phyloP scores from a whole-genome alignment of 495 filamentous ascomycete species.

The Lineolata rhizophorae region DNA sequence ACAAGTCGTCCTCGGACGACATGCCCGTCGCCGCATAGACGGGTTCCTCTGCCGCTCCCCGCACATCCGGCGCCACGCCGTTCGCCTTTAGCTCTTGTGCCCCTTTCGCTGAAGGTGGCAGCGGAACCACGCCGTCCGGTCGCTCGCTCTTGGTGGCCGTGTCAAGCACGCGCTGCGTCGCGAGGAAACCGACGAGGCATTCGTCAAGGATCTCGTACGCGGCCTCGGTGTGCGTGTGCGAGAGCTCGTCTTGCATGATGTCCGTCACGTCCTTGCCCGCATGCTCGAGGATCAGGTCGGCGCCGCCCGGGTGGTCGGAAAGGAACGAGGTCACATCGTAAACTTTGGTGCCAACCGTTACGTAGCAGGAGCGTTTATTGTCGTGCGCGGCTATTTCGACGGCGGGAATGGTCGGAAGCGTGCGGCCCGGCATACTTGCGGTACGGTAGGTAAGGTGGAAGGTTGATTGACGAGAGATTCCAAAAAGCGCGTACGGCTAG shows the following conservation, averaged over 20 bases:
- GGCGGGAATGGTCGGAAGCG: constrained; percentile 54
- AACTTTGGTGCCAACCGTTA: constrained; percentile 71
- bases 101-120: constrained; percentile 21
- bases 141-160: constrained; percentile 22
- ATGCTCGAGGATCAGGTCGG: constrained; percentile 72
- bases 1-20: constrained; percentile 67
- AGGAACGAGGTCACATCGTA: constrained; percentile 89
- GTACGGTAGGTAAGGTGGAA: no score
- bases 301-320: constrained; percentile 73
- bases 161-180: constrained; percentile 22
- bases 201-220: constrained; percentile 87
- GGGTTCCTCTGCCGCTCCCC: constrained; percentile 16
- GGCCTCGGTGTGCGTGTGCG: constrained; percentile 67
- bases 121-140: constrained; percentile 25
- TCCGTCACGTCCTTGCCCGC: constrained; percentile 67
- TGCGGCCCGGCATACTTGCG: constrained; percentile 19
- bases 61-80: constrained; percentile 5
- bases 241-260: constrained; percentile 65
- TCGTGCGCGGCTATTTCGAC: constrained; percentile 68
- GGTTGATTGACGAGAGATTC: no score
- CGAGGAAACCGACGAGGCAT: constrained; percentile 59
- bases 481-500: no score
- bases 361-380: constrained; percentile 68
- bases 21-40: constrained; percentile 63
- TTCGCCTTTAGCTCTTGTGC: constrained; percentile 18